These are phyloP conservation scores for Arthrobotrys pseudoclavata DNA, from an alignment of 2,329 filamentous ascomycete genomes.

Conservation along the genomic window DNA sequence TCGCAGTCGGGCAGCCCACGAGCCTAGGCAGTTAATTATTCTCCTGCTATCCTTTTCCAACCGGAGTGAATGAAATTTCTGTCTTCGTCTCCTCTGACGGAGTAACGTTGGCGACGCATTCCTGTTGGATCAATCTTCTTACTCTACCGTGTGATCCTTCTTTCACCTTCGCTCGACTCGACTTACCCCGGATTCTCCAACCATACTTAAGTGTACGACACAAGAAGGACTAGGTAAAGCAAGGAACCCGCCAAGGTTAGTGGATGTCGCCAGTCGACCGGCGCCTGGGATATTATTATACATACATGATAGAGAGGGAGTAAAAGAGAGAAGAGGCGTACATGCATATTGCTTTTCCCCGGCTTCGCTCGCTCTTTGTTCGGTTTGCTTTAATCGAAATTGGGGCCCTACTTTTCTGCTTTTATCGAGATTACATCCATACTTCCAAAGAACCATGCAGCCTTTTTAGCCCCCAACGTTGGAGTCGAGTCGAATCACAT, in stretches of 20 bases:
- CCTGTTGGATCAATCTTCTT: too few species aligned
- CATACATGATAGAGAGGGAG: not conserved
- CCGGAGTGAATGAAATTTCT: slow-evolving; percentile 1
- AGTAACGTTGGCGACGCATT: slow-evolving; percentile 6
- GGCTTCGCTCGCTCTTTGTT: slow-evolving; percentile 24
- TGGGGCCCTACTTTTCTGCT: slow-evolving; percentile 44
- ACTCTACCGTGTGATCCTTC: too few species aligned
- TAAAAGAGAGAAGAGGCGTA: too few species aligned
- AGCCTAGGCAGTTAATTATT: too few species aligned
- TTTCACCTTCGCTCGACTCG: too few species aligned
- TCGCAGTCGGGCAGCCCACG: slow-evolving; percentile 6
- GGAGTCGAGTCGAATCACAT: slow-evolving; percentile 6
- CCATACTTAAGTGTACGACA: too few species aligned
- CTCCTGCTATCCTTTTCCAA: slow-evolving; percentile 16
- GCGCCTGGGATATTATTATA: slow-evolving; percentile 11
- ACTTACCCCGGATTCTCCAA: too few species aligned
- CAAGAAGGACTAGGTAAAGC: not conserved
- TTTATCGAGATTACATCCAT: slow-evolving; percentile 54
- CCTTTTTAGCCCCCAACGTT: slow-evolving; percentile 27
- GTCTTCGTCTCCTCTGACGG: not conserved
- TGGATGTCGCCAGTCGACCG: not conserved
- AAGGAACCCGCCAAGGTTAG: not conserved
- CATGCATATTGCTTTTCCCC: slow-evolving; percentile 29
- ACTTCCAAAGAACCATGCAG: not conserved
- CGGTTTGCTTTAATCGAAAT: slow-evolving; percentile 42